These are phyloP conservation scores for Eimeria brunetti DNA, from an alignment of 169 alveolate species.

Conservation along the genomic window DNA sequence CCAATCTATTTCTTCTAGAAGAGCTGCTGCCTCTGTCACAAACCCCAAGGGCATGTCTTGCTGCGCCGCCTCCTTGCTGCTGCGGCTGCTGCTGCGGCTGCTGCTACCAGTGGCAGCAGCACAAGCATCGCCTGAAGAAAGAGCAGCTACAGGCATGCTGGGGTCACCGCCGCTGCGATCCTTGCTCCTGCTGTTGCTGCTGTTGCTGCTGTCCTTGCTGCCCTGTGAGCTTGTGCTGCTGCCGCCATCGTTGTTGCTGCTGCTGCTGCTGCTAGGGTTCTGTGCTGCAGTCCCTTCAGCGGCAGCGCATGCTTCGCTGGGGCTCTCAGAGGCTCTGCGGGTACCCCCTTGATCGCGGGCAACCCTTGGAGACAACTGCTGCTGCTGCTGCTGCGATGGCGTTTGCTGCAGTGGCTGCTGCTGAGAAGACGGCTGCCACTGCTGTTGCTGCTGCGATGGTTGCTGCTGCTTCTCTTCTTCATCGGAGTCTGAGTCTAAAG, in stretches of 20 bases:
- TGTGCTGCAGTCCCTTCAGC: background rate
- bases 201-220: conserved; percentile 53
- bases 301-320: background rate
- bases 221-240: background rate
- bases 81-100: conserved; percentile 24
- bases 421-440: conserved; percentile 7
- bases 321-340: background rate
- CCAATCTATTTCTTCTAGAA: conserved; percentile 40
- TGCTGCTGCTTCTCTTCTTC: conserved; percentile 13
- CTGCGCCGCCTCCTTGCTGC: conserved; percentile 8
- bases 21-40: conserved; percentile 49
- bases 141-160: background rate
- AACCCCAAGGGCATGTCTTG: conserved; percentile 23
- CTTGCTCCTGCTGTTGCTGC: conserved; percentile 27
- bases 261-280: background rate
- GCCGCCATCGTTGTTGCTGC: conserved; percentile 20
- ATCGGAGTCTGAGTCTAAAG: conserved; percentile 34
- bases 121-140: background rate
- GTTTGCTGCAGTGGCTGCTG: background rate
- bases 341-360: background rate
- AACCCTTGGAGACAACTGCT: background rate
- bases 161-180: background rate
- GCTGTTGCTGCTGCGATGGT: background rate
- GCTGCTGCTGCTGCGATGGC: conserved; percentile 21
- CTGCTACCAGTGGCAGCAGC: conserved; percentile 18